Conservation (phyloP, 1,139 yeast species). For the Suhomyces bokatorum region DNA sequence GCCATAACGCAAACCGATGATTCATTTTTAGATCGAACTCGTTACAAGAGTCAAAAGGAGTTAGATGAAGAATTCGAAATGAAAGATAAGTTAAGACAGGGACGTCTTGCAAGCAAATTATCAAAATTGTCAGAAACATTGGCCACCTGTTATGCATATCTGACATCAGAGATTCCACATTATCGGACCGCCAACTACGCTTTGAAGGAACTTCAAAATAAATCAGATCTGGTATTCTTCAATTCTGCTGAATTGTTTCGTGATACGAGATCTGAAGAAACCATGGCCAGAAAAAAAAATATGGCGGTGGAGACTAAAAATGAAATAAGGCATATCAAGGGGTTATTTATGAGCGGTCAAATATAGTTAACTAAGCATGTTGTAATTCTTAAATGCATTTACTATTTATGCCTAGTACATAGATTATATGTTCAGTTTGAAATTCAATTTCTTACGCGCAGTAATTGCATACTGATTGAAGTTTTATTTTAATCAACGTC, state of each 20-base stretch:
- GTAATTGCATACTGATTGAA: no score
- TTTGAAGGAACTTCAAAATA: slow-evolving; percentile 39
- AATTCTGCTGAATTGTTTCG: slow-evolving; percentile 31
- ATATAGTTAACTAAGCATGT: slow-evolving; percentile 14
- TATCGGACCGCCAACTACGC: slow-evolving; percentile 31
- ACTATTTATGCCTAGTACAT: no score
- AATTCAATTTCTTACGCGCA: no score
- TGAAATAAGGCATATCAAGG: slow-evolving; percentile 47
- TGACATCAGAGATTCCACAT: slow-evolving; percentile 36
- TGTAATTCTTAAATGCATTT: no score
- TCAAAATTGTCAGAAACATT: slow-evolving; percentile 25
- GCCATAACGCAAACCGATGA: slow-evolving; percentile 41
- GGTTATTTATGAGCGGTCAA: slow-evolving; percentile 48
- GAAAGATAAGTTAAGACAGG: slow-evolving; percentile 31
- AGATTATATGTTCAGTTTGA: no score
- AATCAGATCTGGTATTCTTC: slow-evolving; percentile 40
- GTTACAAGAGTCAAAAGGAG: slow-evolving; percentile 13
- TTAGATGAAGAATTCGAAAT: slow-evolving; percentile 19
- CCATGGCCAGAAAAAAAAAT: slow-evolving; percentile 26
- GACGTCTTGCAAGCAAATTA: slow-evolving; percentile 26
- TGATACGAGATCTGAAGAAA: slow-evolving; percentile 14
- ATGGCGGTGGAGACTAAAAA: slow-evolving; percentile 39
- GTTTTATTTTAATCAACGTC: no score
- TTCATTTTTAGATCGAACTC: slow-evolving; percentile 21
- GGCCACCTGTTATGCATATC: slow-evolving; percentile 31